Evolutionary conservation across 345 rosid genomes (phyloP), one percentile per base, ranked within the genome.

Genomic region (Euphorbia lathyris): DNA sequence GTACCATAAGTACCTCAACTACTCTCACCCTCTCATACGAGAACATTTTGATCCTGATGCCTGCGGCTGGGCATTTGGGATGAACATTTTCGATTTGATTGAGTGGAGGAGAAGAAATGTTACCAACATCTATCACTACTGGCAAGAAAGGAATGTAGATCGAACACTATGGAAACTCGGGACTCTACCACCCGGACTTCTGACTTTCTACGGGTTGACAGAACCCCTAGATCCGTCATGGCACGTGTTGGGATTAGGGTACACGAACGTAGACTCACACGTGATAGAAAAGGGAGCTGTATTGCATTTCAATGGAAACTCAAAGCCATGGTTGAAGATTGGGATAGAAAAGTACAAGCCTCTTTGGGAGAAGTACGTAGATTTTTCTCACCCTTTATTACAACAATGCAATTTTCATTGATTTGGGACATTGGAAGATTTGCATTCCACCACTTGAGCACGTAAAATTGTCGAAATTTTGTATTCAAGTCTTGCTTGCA

Each of bases 241-340:
- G 98, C 98, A 93, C 22, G 78, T 93, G 57, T 68, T 93, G 66
- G 98, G 98, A 71, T 81, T 93, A 67, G 98, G 98, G 50, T 93
- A 93, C 76, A 85, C 96, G n/a, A 88, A 81, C 63, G 95, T 94
- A 14, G 96, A 91, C 71, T 77, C 85, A 55, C 90, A 85, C 59
- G 48, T 87, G 85, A 89, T 94, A 66, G 92, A 91, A 72, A 88
- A 80, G 64, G 98, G 97, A 9, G 98, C 97, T 16, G 98, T 91
- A 62, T 86, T 94, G 68, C 97, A 91, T 83, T 94, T 84, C 83
- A 94, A 91, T 40, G 98, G 97, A 42, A 91, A 94, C 80, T 83
- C 90, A 27, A 94, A 94, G 77, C 98, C 98, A 6, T 94, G 98
- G 98, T 66, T 94, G 93, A 94, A 94, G 83, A 89, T 94, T 52